phyloP scores from a whole-genome alignment of 768 basidiomycete genomes.

The Mycena vulgaris region DNA sequence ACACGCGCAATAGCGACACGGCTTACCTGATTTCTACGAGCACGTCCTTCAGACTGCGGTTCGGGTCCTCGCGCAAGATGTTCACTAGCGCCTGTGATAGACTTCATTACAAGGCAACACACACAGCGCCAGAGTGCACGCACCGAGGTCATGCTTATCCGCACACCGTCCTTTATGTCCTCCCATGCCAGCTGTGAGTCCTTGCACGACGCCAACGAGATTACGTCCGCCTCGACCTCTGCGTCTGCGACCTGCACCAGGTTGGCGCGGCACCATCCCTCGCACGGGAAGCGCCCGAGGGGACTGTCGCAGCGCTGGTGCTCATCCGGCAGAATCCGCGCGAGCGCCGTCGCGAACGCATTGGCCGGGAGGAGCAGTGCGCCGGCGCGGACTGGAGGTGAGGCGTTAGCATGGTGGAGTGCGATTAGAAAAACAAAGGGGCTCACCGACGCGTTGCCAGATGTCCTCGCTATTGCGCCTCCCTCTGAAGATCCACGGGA shows the following conservation, averaged over 20 bases:
- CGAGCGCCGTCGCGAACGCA: not conserved
- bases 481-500: no score
- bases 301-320: conserved; percentile 13
- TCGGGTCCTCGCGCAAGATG: conserved; percentile 5
- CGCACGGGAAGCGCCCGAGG: conserved; percentile 13
- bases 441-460: not conserved
- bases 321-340: not conserved
- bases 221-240: conserved; percentile 23
- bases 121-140: not conserved
- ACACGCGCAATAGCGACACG: not conserved
- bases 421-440: not conserved
- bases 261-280: conserved; percentile 15
- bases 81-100: conserved; percentile 27
- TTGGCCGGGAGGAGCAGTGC: not conserved
- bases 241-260: not conserved
- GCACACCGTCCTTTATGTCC: conserved; percentile 27
- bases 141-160: conserved; percentile 13
- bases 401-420: not conserved
- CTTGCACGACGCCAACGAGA: conserved; percentile 37
- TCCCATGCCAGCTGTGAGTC: conserved; percentile 38
- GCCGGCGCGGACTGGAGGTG: not conserved
- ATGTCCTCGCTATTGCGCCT: no score
- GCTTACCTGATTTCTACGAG: conserved; percentile 19
- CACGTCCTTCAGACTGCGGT: conserved; percentile 8
- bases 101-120: no score